These are phyloP conservation scores for Aspergillus incahuasiensis DNA, from an alignment of 495 filamentous ascomycete genomes.

Conservation along the genomic window DNA sequence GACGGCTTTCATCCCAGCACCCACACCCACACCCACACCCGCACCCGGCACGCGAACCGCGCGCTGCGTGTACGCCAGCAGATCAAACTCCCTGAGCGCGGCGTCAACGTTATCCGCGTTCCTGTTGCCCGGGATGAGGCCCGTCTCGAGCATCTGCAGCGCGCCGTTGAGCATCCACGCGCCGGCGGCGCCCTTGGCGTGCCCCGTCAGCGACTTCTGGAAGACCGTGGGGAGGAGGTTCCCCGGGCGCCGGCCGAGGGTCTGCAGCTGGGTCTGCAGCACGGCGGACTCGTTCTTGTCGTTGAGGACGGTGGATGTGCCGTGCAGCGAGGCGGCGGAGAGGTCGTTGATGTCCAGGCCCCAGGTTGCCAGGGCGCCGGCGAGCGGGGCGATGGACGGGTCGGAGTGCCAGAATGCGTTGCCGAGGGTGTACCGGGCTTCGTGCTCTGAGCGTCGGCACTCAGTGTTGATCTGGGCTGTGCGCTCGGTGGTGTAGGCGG, in stretches of 20 bases:
- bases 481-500: not conserved
- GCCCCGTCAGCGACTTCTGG: not conserved
- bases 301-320: not conserved
- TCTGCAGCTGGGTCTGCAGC: not conserved
- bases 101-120: not conserved
- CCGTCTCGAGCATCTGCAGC: not conserved
- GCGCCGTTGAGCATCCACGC: not conserved
- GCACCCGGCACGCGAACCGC: not conserved
- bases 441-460: not conserved
- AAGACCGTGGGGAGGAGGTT: not conserved
- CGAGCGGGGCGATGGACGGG: not conserved
- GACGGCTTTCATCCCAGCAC: not conserved
- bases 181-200: not conserved
- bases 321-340: not conserved
- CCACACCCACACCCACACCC: too few species aligned
- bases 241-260: not conserved
- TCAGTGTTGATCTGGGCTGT: not conserved
- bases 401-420: not conserved
- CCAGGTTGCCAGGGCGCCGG: not conserved
- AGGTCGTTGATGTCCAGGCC: not conserved
- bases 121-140: not conserved
- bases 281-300: not conserved
- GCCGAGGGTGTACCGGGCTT: not conserved
- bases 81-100: too few species aligned
- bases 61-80: not conserved